Percentiles rank a stretch among this genome's conserved stretches.
These are phyloP conservation scores for Fusarium sp. DNA, from an alignment of 2,329 filamentous ascomycete species.

Conservation along the genomic window DNA sequence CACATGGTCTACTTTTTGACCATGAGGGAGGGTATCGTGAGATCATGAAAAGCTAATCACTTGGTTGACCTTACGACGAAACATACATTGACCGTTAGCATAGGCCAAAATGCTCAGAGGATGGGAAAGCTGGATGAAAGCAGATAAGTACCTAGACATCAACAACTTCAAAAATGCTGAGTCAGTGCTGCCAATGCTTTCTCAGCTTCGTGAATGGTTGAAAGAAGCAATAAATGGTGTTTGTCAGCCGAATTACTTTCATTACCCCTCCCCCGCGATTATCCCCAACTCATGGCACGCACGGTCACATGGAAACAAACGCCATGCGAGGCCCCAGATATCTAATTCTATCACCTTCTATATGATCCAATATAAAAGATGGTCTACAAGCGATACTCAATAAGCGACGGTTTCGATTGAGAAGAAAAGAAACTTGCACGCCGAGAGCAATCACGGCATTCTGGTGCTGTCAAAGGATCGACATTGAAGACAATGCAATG, in stretches of 20 bases:
- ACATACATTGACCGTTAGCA: too few relatives aligned
- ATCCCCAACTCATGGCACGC: constrained; percentile 31
- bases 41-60: background rate
- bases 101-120: background rate
- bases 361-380: constrained; percentile 6
- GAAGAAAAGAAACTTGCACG: background rate
- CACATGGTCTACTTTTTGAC: background rate
- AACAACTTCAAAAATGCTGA: background rate
- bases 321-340: constrained; percentile 33
- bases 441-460: background rate
- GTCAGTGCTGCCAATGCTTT: background rate
- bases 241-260: constrained; percentile 4
- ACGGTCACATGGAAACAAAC: constrained; percentile 38
- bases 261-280: constrained; percentile 39
- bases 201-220: background rate
- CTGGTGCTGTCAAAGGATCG: background rate
- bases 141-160: background rate
- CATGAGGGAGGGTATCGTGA: background rate
- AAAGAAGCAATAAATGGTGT: background rate
- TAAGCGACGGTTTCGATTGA: background rate
- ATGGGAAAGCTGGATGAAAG: background rate
- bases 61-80: background rate
- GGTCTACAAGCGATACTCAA: background rate
- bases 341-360: constrained; percentile 14
- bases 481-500: constrained; percentile 12